Evolutionary conservation across 2,329 filamentous ascomycete species (phyloP).

Genomic region (Pseudocercospora ulei): DNA sequence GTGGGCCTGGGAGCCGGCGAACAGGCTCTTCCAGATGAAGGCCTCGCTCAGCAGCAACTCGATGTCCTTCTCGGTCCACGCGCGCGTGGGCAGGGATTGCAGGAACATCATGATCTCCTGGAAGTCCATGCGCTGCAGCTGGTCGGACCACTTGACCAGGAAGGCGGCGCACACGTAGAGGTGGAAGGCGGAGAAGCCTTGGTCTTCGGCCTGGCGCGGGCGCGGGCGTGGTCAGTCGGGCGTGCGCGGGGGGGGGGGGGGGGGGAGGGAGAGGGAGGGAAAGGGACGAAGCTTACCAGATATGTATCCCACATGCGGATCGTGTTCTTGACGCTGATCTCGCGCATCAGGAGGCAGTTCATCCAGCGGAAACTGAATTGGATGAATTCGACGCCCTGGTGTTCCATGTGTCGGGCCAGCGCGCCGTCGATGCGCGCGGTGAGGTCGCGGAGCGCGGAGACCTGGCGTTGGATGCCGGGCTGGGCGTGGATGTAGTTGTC

Average conservation of each 20-base stretch:
- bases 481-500: constrained; percentile 98
- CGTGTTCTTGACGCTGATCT: constrained; percentile 91
- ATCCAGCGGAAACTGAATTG: constrained; percentile 99
- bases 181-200: constrained; percentile 96
- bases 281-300: constrained; percentile 53
- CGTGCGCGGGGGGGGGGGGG: neutral
- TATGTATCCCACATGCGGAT: constrained; percentile 99
- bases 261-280: neutral
- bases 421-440: constrained; percentile 78
- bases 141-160: constrained; percentile 94
- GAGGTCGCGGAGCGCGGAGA: constrained; percentile 76
- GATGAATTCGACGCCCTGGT: constrained; percentile 92
- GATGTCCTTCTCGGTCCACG: constrained; percentile 97
- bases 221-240: neutral
- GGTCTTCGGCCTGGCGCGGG: constrained; percentile 70
- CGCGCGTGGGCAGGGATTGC: constrained; percentile 80
- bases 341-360: constrained; percentile 97
- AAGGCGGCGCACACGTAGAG: constrained; percentile 97
- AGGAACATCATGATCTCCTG: constrained; percentile 99
- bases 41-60: constrained; percentile 91
- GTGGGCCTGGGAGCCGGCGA: constrained; percentile 88
- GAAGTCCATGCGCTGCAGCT: constrained; percentile 94
- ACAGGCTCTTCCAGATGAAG: constrained; percentile 97
- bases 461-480: constrained; percentile 90
- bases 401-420: constrained; percentile 78